These are phyloP conservation scores for Cucumis cinereus DNA, from an alignment of 306 rosid species.

Conservation along the genomic window DNA sequence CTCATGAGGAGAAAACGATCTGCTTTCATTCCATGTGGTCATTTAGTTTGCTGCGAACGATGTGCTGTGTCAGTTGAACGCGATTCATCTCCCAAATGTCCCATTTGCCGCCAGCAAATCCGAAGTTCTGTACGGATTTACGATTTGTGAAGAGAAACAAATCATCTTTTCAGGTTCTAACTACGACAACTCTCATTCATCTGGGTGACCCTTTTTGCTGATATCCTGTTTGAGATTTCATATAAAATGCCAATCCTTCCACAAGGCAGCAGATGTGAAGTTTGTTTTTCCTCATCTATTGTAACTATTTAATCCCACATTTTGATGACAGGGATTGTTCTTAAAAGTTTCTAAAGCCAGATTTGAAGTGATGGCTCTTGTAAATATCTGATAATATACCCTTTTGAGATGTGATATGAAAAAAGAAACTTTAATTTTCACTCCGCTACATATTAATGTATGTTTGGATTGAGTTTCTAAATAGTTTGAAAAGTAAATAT, in stretches of 20 bases:
- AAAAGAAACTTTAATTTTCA: not conserved
- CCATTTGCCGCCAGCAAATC: slow-evolving; percentile 78
- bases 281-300: not conserved
- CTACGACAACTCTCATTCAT: not conserved
- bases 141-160: slow-evolving; percentile 31
- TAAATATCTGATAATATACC: not conserved
- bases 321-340: not conserved
- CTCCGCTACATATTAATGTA: not conserved
- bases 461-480: too few relatives aligned
- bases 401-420: not conserved
- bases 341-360: not conserved
- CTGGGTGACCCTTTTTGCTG: not conserved
- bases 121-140: slow-evolving; percentile 52
- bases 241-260: not conserved
- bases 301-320: not conserved
- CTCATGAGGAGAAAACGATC: slow-evolving; percentile 77
- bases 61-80: slow-evolving; percentile 61
- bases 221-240: not conserved
- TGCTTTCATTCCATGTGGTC: slow-evolving; percentile 82
- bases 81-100: slow-evolving; percentile 65
- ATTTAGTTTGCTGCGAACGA: slow-evolving; percentile 69
- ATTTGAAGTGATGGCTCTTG: not conserved
- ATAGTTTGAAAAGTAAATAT: too few relatives aligned
- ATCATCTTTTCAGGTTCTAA: not conserved
- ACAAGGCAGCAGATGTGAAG: not conserved